A percentile compares a stretch with the other conserved stretches of the same genome.
Conservation (phyloP, 2,329 filamentous ascomycete genomes). For the Bipolaris victoriae region DNA sequence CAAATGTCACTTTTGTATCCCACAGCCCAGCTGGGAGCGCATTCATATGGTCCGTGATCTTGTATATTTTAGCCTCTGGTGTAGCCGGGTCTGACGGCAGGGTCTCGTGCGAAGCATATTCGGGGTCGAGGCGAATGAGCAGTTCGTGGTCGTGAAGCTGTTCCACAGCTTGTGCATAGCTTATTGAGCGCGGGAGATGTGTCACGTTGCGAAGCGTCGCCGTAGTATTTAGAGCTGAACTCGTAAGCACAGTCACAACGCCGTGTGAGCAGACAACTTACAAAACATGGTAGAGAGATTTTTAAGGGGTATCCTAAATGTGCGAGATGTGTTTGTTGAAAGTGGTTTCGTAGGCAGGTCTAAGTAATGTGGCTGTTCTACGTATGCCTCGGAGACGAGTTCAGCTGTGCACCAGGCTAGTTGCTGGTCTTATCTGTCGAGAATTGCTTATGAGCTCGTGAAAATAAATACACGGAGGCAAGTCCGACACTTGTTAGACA, state of each 20-base stretch:
- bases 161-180: slow-evolving; percentile 13
- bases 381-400: not conserved
- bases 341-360: not conserved
- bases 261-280: slow-evolving; percentile 14
- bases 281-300: slow-evolving; percentile 36
- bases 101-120: slow-evolving; percentile 41
- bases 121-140: slow-evolving; percentile 47
- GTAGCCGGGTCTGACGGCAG: slow-evolving; percentile 27
- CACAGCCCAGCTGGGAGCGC: slow-evolving; percentile 45
- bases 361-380: not conserved
- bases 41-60: slow-evolving; percentile 48
- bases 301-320: not conserved
- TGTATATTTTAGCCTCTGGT: slow-evolving; percentile 43
- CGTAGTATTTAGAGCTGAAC: slow-evolving; percentile 41
- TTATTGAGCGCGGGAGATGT: slow-evolving; percentile 35
- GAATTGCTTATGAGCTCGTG: not conserved
- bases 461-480: not conserved
- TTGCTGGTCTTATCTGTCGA: not conserved
- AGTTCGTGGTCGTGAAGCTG: slow-evolving; percentile 46
- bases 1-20: slow-evolving; percentile 46
- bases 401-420: not conserved
- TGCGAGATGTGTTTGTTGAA: not conserved
- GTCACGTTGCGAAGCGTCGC: slow-evolving; percentile 44
- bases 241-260: not conserved
- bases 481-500: not conserved